Base-by-base conservation (phyloP, 2,329 filamentous ascomycete genomes). In the Beauveria rudraprayagi region DNA sequence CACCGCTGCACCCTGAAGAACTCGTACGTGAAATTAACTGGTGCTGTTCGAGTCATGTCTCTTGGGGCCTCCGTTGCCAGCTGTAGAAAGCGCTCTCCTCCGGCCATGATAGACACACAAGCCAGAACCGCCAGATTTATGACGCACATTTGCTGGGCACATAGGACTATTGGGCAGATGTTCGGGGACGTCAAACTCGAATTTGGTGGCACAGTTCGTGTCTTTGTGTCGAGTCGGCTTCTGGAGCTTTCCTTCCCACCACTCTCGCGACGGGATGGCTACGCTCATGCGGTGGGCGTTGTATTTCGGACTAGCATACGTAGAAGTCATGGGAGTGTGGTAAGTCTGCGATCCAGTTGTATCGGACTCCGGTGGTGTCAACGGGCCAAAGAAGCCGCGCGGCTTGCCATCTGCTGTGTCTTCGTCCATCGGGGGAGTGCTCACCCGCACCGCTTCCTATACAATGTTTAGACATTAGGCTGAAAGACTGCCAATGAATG, bases 81-180 rank as follows among this genome's bases (percentile, higher is more conserved):
- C 41, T 1, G 50, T 54, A 7, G 66, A 65, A 11, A 28, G 43
- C 5, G 56, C 56, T 41, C 63, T 72, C 54, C 69, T 67, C 37
- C 78, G 70, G 2, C 78, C 78, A 55, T 81, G 78, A 64, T 80
- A 80, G 2, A 83, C 78, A 60, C 80, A 83, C 3, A 82, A 62
- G 0, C 78, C 79, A 6, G 72, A 76, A 5, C 80, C 78, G n/a
- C 76, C 72, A 16, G 75, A 75, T 57, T 67, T 67, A 60, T 80
- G 76, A 46, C 72, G 76, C 48, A 69, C 68, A 66, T 82, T 80
- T 9, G 78, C 70, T 2, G 80, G 80, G 60, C 80, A 83, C 71
- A 81, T 75, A 17, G 79, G 79, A 65, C 80, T 82, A 61, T 64
- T 77, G 37, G 79, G 78, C 8, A 80, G 69, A 63, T 83, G 80